A percentile compares a stretch with the other conserved stretches of the same genome.
These are phyloP conservation scores for Blastocystis sp. DNA, from an alignment of 352 stramenopile species.

Conservation along the genomic window DNA sequence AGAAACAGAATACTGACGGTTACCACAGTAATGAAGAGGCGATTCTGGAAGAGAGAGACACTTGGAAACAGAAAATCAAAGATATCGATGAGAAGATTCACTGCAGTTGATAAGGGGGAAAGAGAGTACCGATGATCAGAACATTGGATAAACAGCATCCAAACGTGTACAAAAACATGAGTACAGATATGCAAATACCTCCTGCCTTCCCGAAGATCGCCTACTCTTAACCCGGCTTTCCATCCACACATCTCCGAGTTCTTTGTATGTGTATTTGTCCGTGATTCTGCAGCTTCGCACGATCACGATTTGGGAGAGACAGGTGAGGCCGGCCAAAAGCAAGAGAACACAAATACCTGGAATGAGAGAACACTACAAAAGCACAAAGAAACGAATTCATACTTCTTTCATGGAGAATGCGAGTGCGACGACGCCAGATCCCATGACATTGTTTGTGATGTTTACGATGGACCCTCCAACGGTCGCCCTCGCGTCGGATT, in stretches of 20 bases:
- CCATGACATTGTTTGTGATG: constrained; percentile 47
- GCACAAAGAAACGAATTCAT: neutral
- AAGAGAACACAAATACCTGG: constrained; percentile 27
- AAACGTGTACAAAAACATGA: constrained; percentile 52
- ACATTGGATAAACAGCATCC: constrained; percentile 48
- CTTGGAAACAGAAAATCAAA: constrained; percentile 30
- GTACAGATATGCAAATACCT: constrained; percentile 6
- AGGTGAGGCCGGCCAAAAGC: neutral
- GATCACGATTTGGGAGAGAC: constrained; percentile 45
- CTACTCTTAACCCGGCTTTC: neutral
- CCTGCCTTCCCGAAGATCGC: neutral
- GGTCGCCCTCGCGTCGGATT: neutral
- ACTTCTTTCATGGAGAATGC: constrained; percentile 40
- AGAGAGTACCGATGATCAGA: constrained; percentile 29
- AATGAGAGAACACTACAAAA: constrained; percentile 31
- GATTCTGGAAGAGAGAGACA: neutral
- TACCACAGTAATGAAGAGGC: neutral
- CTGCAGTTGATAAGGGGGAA: neutral
- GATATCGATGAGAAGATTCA: constrained; percentile 8
- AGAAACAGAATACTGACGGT: constrained; percentile 15
- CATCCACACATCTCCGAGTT: neutral
- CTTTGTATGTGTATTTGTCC: constrained; percentile 42
- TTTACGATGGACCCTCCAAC: constrained; percentile 30
- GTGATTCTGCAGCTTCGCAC: constrained; percentile 11
- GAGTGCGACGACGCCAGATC: constrained; percentile 32